Conservation (phyloP, 1,284 basidiomycete genomes). For the Apiotrichum domesticum region DNA sequence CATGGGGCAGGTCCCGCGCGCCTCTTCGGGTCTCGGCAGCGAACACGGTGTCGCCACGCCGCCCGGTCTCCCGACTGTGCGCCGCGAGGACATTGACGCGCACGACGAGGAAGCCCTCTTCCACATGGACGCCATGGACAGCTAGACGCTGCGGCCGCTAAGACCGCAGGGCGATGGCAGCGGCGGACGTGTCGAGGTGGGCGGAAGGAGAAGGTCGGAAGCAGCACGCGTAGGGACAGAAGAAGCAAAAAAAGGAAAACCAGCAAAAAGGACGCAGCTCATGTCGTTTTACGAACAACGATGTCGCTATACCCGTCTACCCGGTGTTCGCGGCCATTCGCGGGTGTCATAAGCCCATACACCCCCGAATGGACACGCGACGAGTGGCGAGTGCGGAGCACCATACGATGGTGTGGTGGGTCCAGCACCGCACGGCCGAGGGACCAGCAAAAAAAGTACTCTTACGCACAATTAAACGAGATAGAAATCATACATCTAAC, state of each 20-base stretch:
- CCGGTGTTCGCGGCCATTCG: no score
- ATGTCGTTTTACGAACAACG: no score
- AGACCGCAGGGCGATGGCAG: no score
- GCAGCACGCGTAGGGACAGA: no score
- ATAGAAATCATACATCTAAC: not conserved
- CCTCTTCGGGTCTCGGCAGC: constrained; percentile 7
- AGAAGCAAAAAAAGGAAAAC: not conserved
- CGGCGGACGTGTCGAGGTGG: not conserved
- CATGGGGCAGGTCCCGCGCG: constrained; percentile 23
- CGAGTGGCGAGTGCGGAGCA: no score
- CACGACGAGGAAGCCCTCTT: constrained; percentile 20
- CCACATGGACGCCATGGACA: constrained; percentile 18
- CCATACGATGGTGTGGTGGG: no score
- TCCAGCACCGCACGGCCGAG: no score
- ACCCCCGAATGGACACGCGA: no score
- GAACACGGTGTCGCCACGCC: not conserved
- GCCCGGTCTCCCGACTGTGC: constrained; percentile 1
- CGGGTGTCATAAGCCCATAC: no score
- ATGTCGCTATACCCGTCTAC: no score
- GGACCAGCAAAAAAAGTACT: no score
- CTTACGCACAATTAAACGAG: not conserved
- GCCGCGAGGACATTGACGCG: constrained; percentile 17
- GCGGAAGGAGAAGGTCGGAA: not conserved
- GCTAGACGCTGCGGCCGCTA: not conserved
- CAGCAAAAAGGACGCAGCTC: no score